Percentiles rank a stretch among this genome's conserved stretches.
phyloP scores from a whole-genome alignment of 2,329 filamentous ascomycete species.

The Mycocentrospora acerina region DNA sequence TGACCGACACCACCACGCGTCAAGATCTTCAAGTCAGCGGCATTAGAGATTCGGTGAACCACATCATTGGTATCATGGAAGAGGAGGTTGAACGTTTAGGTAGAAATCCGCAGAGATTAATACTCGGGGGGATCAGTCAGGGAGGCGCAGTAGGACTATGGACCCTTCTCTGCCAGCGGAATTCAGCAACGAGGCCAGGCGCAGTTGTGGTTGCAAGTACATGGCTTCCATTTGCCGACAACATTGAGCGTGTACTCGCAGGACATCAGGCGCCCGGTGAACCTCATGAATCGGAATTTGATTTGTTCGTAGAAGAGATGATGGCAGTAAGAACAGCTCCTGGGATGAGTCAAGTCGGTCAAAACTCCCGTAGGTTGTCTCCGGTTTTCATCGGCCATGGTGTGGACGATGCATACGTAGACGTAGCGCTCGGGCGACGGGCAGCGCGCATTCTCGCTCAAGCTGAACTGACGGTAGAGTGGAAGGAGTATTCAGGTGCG shows the following conservation, averaged over 20 bases:
- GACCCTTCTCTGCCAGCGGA: conserved; percentile 13
- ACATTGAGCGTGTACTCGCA: conserved; percentile 3
- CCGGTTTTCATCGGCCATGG: conserved; percentile 46
- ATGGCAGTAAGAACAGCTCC: background rate
- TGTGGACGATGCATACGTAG: conserved; percentile 9
- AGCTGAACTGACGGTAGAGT: conserved; percentile 45
- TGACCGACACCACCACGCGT: conserved; percentile 42
- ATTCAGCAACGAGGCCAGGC: conserved; percentile 6
- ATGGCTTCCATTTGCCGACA: conserved; percentile 20
- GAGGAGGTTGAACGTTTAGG: conserved; percentile 13
- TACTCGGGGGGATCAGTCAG: conserved; percentile 22
- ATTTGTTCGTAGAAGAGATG: conserved; percentile 1
- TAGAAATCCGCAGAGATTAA: conserved; percentile 8
- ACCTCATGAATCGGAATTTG: background rate
- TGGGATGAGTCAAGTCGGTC: background rate
- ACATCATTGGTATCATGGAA: conserved; percentile 25
- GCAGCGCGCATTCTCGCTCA: conserved; percentile 8
- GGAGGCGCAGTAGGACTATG: conserved; percentile 20
- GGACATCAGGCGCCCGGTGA: conserved; percentile 5
- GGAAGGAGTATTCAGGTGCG: conserved; percentile 41
- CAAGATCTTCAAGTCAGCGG: conserved; percentile 49
- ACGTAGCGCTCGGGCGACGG: background rate
- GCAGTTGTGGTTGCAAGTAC: conserved; percentile 19
- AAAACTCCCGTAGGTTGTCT: background rate
- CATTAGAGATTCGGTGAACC: conserved; percentile 42